Conservation (phyloP, 129 eudicot genomes). For the Flaveria sonorensis region DNA sequence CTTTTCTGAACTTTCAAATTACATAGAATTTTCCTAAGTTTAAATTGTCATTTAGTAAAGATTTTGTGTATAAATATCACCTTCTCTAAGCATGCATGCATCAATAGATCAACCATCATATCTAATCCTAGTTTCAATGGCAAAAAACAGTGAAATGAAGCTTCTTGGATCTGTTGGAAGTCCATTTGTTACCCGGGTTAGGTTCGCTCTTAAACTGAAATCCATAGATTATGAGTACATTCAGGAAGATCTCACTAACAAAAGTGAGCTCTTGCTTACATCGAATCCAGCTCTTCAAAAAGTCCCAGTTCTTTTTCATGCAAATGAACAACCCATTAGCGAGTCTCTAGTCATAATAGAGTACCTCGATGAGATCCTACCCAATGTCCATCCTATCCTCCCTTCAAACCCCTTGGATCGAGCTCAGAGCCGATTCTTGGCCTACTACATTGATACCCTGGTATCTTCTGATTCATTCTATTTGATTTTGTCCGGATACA, state of each 20-base stretch:
- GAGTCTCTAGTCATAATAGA: not conserved
- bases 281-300: not conserved
- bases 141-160: not conserved
- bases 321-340: not conserved
- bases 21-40: no score
- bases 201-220: not conserved
- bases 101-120: no score
- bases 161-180: not conserved
- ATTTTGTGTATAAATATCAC: no score
- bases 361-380: constrained; percentile 34
- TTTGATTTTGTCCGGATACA: not conserved
- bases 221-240: not conserved
- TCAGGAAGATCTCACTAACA: not conserved
- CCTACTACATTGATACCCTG: not conserved
- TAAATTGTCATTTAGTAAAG: no score
- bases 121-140: not conserved
- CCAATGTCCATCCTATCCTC: constrained; percentile 40
- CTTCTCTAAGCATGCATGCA: no score
- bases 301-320: not conserved
- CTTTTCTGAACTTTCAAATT: no score
- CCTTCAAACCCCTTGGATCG: constrained; percentile 35
- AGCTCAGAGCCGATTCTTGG: not conserved
- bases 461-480: not conserved
- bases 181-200: not conserved
- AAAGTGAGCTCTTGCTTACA: not conserved